A percentile compares a stretch with the other conserved stretches of the same genome.
phyloP scores from a whole-genome alignment of 2,329 filamentous ascomycete genomes.

The Fusarium nurragi region DNA sequence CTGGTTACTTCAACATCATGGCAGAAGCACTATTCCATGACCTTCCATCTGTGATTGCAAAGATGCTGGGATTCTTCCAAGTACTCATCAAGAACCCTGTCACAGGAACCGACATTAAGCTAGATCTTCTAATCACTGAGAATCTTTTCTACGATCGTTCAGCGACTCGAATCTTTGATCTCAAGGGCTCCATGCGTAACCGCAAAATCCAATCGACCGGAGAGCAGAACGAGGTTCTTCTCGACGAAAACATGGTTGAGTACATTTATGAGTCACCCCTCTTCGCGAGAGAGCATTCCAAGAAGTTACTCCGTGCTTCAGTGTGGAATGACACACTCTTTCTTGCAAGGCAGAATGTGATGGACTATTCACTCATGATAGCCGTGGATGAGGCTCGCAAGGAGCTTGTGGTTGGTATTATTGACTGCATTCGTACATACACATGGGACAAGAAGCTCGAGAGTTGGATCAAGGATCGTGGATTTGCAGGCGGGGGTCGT shows the following conservation, averaged over 20 bases:
- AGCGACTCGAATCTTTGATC: conserved; percentile 89
- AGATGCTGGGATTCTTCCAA: conserved; percentile 99
- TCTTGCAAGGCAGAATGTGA: conserved; percentile 92
- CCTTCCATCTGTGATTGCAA: conserved; percentile 94
- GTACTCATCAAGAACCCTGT: conserved; percentile 95
- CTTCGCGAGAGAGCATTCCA: conserved; percentile 94
- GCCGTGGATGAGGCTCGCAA: conserved; percentile 91
- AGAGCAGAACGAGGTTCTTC: conserved; percentile 92
- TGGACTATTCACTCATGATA: conserved; percentile 99
- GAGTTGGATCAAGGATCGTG: conserved; percentile 98
- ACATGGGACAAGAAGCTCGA: conserved; percentile 99
- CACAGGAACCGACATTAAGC: conserved; percentile 92
- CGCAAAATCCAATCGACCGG: conserved; percentile 96
- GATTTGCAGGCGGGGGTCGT: conserved; percentile 77
- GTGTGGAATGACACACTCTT: conserved; percentile 99
- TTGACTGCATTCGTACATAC: conserved; percentile 97
- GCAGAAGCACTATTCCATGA: conserved; percentile 95
- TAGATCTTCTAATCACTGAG: conserved; percentile 94
- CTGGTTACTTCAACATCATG: conserved; percentile 98
- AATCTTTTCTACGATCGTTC: conserved; percentile 96
- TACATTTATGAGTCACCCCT: conserved; percentile 98
- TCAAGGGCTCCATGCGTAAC: conserved; percentile 98
- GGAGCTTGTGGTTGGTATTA: conserved; percentile 96
- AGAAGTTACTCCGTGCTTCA: conserved; percentile 88
- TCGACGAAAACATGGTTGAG: conserved; percentile 99